These are phyloP conservation scores for Macrolepiota dolichaula DNA, from an alignment of 768 basidiomycete species.

Conservation along the genomic window DNA sequence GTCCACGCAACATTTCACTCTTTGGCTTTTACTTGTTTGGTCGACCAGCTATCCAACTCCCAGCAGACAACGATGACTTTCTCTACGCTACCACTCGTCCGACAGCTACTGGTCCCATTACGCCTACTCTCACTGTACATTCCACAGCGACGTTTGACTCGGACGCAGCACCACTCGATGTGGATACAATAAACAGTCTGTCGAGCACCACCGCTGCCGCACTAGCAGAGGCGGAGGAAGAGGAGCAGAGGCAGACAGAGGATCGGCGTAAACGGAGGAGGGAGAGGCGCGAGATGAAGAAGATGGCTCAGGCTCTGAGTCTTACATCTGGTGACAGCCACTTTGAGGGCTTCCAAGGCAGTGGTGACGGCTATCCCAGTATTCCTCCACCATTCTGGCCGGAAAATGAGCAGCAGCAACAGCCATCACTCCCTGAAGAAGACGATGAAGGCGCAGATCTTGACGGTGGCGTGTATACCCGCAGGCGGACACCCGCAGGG, in stretches of 20 bases:
- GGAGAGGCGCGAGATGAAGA: slow-evolving; percentile 32
- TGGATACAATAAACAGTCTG: slow-evolving; percentile 50
- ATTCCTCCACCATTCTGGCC: slow-evolving; percentile 2
- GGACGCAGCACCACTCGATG: slow-evolving; percentile 65
- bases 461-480: slow-evolving; percentile 52
- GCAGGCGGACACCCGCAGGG: slow-evolving; percentile 24
- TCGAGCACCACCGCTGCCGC: slow-evolving; percentile 37
- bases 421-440: slow-evolving; percentile 20
- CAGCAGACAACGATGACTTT: slow-evolving; percentile 47
- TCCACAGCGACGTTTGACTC: slow-evolving; percentile 54
- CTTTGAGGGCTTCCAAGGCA: slow-evolving; percentile 70
- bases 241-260: slow-evolving; percentile 38
- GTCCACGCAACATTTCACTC: slow-evolving; percentile 42
- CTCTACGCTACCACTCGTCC: slow-evolving; percentile 13
- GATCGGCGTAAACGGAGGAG: slow-evolving; percentile 43
- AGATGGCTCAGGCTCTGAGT: slow-evolving; percentile 13
- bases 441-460: slow-evolving; percentile 57
- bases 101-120: not conserved
- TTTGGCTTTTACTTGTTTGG: slow-evolving; percentile 73
- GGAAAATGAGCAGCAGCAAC: slow-evolving; percentile 13
- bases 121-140: not conserved
- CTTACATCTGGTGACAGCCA: slow-evolving; percentile 30
- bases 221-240: slow-evolving; percentile 32
- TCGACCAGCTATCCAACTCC: slow-evolving; percentile 52
- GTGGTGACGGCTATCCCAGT: slow-evolving; percentile 23